These are phyloP conservation scores for Pachyrhizus erosus DNA, from an alignment of 306 rosid species.

Conservation along the genomic window DNA sequence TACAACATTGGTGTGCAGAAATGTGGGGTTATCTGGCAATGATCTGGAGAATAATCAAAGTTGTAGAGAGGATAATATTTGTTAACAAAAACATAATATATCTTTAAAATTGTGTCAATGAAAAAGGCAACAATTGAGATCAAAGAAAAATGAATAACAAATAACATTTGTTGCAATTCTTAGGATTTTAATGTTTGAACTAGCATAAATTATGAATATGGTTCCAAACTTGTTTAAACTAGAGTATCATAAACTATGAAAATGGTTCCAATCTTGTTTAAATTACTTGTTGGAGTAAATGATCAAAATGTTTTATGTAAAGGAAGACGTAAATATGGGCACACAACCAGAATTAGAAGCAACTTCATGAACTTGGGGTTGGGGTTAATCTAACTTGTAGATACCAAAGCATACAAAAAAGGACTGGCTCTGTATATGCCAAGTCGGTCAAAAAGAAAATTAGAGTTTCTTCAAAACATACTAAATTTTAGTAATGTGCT, in stretches of 20 bases:
- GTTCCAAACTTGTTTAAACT: not conserved
- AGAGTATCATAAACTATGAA: not conserved
- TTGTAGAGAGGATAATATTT: not conserved
- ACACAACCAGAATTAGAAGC: not conserved
- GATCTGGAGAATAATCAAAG: not conserved
- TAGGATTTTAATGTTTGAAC: not conserved
- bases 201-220: not conserved
- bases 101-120: not conserved
- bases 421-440: not conserved
- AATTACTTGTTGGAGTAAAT: not conserved
- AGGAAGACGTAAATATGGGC: not conserved
- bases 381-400: not conserved
- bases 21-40: not conserved
- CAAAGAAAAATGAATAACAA: not conserved
- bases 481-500: not conserved
- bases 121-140: not conserved
- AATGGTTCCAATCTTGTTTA: not conserved
- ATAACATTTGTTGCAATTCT: not conserved
- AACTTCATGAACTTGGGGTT: not conserved
- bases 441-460: not conserved
- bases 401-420: not conserved
- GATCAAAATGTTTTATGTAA: not conserved
- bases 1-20: not conserved
- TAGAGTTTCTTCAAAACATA: not conserved
- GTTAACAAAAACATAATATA: not conserved